A percentile compares a stretch with the other conserved stretches of the same genome.
These are phyloP conservation scores for Trichosporon faecale DNA, from an alignment of 1,284 basidiomycete genomes.

Conservation along the genomic window DNA sequence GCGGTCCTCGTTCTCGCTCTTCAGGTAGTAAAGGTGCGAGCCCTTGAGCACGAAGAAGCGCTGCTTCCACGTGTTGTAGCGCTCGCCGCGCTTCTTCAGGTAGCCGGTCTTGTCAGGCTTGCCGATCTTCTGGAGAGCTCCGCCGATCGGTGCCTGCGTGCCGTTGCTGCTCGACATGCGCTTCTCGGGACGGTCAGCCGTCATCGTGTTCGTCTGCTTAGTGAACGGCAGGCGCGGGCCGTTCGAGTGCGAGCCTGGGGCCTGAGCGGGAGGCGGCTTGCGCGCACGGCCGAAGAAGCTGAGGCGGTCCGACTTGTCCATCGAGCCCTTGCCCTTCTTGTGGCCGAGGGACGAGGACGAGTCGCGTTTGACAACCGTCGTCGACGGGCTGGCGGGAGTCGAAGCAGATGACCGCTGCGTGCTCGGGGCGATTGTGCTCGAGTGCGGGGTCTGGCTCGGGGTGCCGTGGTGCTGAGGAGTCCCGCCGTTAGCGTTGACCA, in stretches of 20 bases:
- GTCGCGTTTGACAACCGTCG: conserved; percentile 38
- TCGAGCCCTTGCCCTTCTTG: conserved; percentile 47
- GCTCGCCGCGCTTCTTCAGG: conserved; percentile 93
- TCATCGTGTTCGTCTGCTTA: conserved; percentile 20
- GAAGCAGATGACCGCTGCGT: conserved; percentile 13
- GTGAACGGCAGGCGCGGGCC: conserved; percentile 31
- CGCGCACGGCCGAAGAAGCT: conserved; percentile 71
- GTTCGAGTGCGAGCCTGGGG: conserved; percentile 17
- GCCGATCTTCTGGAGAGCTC: conserved; percentile 80
- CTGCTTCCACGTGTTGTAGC: conserved; percentile 89
- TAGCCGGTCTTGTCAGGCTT: conserved; percentile 82
- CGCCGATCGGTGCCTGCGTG: conserved; percentile 21
- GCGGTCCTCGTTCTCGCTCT: conserved; percentile 74
- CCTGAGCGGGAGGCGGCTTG: conserved; percentile 66
- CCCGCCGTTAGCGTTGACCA: conserved; percentile 5
- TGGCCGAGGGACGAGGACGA: conserved; percentile 48
- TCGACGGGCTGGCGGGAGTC: conserved; percentile 15
- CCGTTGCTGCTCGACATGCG: conserved; percentile 29
- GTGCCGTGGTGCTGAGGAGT: background rate
- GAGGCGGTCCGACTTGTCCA: conserved; percentile 51
- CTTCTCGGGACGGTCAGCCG: conserved; percentile 37
- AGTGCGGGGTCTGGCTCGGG: background rate
- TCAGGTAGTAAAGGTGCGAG: conserved; percentile 78
- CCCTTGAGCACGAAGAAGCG: conserved; percentile 95
- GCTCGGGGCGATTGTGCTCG: conserved; percentile 5